Percentiles rank a stretch among this genome's conserved stretches.
These are phyloP conservation scores for Davidsoniella virescens DNA, from an alignment of 2,329 filamentous ascomycete species.

Conservation along the genomic window DNA sequence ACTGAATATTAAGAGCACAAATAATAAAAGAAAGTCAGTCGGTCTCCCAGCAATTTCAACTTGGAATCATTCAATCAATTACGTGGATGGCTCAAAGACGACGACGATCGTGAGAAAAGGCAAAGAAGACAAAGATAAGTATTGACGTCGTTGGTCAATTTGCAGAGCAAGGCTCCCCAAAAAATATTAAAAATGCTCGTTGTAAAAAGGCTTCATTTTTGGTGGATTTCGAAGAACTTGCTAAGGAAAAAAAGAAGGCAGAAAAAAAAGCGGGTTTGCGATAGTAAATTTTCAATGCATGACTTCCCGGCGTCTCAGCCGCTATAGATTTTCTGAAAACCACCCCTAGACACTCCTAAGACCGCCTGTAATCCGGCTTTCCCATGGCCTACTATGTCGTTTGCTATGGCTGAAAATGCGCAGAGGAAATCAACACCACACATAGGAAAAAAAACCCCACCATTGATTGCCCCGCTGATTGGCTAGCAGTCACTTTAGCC, in stretches of 20 bases:
- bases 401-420: no score
- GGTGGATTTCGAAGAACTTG: background rate
- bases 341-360: no score
- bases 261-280: conserved; percentile 3
- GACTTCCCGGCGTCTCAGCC: background rate
- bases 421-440: no score
- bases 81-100: background rate
- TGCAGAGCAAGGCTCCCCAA: background rate
- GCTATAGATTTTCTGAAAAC: no score
- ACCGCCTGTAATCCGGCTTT: no score
- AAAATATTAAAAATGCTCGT: background rate
- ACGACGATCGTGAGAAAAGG: background rate
- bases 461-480: background rate
- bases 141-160: background rate
- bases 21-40: no score
- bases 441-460: no score
- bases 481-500: no score
- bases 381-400: no score
- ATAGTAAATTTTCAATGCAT: background rate
- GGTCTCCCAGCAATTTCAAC: no score
- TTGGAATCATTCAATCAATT: no score
- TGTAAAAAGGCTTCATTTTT: background rate
- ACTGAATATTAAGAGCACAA: no score
- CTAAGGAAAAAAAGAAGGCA: background rate
- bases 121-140: background rate